These are phyloP conservation scores for Diaporthe vexans DNA, from an alignment of 2,329 filamentous ascomycete species.

Conservation along the genomic window DNA sequence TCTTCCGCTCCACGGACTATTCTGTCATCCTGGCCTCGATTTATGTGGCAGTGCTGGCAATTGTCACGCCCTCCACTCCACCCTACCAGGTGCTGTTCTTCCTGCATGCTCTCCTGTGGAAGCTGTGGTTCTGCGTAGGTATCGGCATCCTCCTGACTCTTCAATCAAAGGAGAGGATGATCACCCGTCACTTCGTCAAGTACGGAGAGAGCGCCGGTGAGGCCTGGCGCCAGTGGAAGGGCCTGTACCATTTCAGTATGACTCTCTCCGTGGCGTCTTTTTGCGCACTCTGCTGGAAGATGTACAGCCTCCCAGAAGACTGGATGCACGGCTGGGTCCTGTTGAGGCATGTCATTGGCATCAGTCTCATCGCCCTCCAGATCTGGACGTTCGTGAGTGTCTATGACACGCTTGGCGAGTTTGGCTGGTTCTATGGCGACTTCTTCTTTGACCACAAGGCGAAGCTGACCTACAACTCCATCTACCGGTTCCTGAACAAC, in stretches of 20 bases:
- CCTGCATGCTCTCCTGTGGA: slow-evolving; percentile 83
- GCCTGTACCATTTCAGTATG: slow-evolving; percentile 93
- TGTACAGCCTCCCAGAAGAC: slow-evolving; percentile 88
- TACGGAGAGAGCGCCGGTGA: slow-evolving; percentile 91
- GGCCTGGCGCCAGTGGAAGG: slow-evolving; percentile 98
- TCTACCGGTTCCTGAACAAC: slow-evolving; percentile 98
- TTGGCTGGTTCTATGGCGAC: slow-evolving; percentile 99
- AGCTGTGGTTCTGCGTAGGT: slow-evolving; percentile 91
- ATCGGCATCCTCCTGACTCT: slow-evolving; percentile 86
- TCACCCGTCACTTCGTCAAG: slow-evolving; percentile 98
- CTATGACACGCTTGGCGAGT: slow-evolving; percentile 95
- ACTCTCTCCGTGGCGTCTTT: slow-evolving; percentile 91
- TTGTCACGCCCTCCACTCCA: slow-evolving; percentile 82
- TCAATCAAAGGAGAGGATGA: slow-evolving; percentile 92
- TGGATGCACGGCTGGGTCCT: slow-evolving; percentile 90
- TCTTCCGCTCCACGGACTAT: slow-evolving; percentile 89
- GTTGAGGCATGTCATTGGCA: slow-evolving; percentile 88
- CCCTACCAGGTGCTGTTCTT: slow-evolving; percentile 85
- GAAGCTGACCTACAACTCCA: slow-evolving; percentile 94
- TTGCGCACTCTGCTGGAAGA: slow-evolving; percentile 93
- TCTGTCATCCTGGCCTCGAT: slow-evolving; percentile 82
- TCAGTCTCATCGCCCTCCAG: slow-evolving; percentile 85
- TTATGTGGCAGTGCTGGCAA: slow-evolving; percentile 80
- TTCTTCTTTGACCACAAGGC: slow-evolving; percentile 95
- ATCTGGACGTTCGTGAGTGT: slow-evolving; percentile 94